Conservation (phyloP, 2,329 filamentous ascomycete genomes). For the Xylariaceae sp. region DNA sequence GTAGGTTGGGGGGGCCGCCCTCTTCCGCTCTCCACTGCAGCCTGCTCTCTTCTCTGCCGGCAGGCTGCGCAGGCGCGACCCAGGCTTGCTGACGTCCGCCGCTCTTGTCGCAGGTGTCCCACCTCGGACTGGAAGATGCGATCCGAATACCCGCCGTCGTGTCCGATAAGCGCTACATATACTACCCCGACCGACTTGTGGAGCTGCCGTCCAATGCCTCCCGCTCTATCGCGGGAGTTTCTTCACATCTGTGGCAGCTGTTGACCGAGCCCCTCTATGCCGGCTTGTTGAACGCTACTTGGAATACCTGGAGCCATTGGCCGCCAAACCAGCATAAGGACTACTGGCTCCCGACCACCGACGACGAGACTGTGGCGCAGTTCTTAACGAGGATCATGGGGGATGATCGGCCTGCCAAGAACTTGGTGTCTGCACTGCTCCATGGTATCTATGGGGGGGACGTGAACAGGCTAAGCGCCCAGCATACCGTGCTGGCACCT, state of each 20-base stretch:
- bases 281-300: slow-evolving; percentile 8
- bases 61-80: background rate
- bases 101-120: slow-evolving; percentile 47
- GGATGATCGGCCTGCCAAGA: slow-evolving; percentile 53
- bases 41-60: slow-evolving; percentile 4
- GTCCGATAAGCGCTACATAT: slow-evolving; percentile 64
- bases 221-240: slow-evolving; percentile 4
- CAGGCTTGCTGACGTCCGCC: background rate
- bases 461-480: slow-evolving; percentile 69
- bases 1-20: too few species aligned
- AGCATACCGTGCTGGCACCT: slow-evolving; percentile 49
- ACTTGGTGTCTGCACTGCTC: slow-evolving; percentile 65
- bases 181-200: slow-evolving; percentile 79
- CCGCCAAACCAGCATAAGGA: background rate
- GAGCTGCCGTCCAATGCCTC: slow-evolving; percentile 24
- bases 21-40: too few species aligned
- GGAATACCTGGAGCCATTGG: slow-evolving; percentile 4
- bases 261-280: slow-evolving; percentile 21
- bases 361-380: slow-evolving; percentile 65
- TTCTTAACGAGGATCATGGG: slow-evolving; percentile 52
- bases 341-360: too few species aligned
- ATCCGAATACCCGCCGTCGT: too few species aligned
- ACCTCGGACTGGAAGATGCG: slow-evolving; percentile 54
- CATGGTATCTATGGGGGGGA: slow-evolving; percentile 94
- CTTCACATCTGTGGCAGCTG: too few species aligned